phyloP scores from a whole-genome alignment of 2,329 filamentous ascomycete species.

The Scortechinia acanthostroma region DNA sequence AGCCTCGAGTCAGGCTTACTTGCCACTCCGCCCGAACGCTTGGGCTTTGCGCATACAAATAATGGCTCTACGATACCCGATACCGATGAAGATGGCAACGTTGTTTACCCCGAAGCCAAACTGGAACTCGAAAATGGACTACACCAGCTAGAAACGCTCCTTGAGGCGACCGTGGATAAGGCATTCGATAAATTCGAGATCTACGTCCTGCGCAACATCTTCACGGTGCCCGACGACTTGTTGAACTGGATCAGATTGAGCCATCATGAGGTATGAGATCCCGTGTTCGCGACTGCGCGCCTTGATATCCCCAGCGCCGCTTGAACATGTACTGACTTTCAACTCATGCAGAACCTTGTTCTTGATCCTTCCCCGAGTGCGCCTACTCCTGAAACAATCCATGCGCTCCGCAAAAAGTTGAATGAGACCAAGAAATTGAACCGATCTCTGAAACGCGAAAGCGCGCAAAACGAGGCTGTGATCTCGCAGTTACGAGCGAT shows the following conservation, averaged over 20 bases:
- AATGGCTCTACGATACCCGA: slow-evolving; percentile 30
- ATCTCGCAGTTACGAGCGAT: slow-evolving; percentile 41
- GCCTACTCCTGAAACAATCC: slow-evolving; percentile 45
- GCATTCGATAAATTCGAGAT: slow-evolving; percentile 47
- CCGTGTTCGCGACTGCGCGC: neutral
- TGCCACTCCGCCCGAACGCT: slow-evolving; percentile 42
- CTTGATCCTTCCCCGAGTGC: slow-evolving; percentile 7
- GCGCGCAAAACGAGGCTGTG: slow-evolving; percentile 43
- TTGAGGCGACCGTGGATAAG: slow-evolving; percentile 39
- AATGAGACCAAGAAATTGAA: slow-evolving; percentile 53
- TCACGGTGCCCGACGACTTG: slow-evolving; percentile 41
- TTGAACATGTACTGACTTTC: no score
- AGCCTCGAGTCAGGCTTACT: slow-evolving; percentile 51
- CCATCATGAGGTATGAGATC: slow-evolving; percentile 45
- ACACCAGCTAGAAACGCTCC: slow-evolving; percentile 38
- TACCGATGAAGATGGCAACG: slow-evolving; percentile 28
- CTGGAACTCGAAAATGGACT: slow-evolving; percentile 55
- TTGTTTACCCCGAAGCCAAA: slow-evolving; percentile 35
- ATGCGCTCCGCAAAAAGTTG: slow-evolving; percentile 43
- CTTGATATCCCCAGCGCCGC: no score
- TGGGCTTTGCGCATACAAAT: slow-evolving; percentile 37
- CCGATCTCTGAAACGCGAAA: slow-evolving; percentile 41
- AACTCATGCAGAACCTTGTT: neutral
- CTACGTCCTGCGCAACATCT: slow-evolving; percentile 51
- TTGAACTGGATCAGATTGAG: slow-evolving; percentile 48